phyloP scores from a whole-genome alignment of 2,329 filamentous ascomycete genomes.

The Alternaria infectoria region DNA sequence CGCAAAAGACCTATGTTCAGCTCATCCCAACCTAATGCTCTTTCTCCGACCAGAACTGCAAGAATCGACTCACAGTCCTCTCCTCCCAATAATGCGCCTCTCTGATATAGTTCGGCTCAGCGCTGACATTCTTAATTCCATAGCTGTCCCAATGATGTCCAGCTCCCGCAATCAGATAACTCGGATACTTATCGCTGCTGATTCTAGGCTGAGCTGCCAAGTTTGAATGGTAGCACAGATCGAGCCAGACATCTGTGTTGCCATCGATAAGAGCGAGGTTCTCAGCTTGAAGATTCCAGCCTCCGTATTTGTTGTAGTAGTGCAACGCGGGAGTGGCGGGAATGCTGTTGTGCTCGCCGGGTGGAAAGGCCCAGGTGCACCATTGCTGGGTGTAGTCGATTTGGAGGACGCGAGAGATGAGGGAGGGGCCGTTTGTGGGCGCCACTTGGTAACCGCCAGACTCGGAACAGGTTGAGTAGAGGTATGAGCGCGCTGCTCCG shows the following conservation, averaged over 20 bases:
- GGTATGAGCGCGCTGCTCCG: conserved; percentile 52
- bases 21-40: not conserved
- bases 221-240: conserved; percentile 59
- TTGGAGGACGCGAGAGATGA: conserved; percentile 57
- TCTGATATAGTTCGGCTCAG: conserved; percentile 59
- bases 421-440: conserved; percentile 50
- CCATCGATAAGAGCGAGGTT: conserved; percentile 61
- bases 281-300: conserved; percentile 54
- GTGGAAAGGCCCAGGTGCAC: conserved; percentile 62
- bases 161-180: conserved; percentile 57
- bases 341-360: conserved; percentile 54
- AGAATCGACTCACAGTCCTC: conserved; percentile 51
- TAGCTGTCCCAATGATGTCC: conserved; percentile 62
- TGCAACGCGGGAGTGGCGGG: conserved; percentile 53
- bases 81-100: conserved; percentile 61
- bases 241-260: conserved; percentile 60
- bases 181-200: conserved; percentile 55
- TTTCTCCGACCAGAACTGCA: conserved; percentile 20
- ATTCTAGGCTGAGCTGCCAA: conserved; percentile 46
- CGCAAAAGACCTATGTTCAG: not conserved
- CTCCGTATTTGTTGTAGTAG: conserved; percentile 56
- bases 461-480: conserved; percentile 59
- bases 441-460: conserved; percentile 59
- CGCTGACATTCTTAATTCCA: conserved; percentile 49
- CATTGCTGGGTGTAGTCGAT: conserved; percentile 61